Evolutionary conservation across 139 green algal genomes (phyloP).

Genomic region (Chlamydomonas schloesseri): DNA sequence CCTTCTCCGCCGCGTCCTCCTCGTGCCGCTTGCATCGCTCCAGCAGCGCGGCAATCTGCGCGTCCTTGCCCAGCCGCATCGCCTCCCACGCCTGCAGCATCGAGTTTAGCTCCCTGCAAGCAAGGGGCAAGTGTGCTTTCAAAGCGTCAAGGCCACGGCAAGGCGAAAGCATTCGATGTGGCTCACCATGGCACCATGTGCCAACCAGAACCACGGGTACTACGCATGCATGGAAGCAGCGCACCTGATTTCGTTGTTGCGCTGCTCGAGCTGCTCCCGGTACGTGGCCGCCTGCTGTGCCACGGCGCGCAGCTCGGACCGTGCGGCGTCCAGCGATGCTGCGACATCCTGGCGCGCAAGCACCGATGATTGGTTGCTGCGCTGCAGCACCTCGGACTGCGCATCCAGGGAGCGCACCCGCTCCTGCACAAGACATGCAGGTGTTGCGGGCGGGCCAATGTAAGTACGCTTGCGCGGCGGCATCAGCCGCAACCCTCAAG

Average conservation of each 20-base stretch:
- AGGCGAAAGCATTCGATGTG: too few relatives aligned
- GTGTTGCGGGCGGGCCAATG: too few relatives aligned
- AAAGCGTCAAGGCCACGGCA: too few relatives aligned
- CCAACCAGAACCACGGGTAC: too few relatives aligned
- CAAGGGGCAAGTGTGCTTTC: too few relatives aligned
- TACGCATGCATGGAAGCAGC: neutral
- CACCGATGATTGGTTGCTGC: constrained; percentile 9
- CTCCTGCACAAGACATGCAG: constrained; percentile 5
- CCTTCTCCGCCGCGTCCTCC: constrained; percentile 74
- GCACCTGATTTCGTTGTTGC: constrained; percentile 54
- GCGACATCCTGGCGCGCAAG: constrained; percentile 15
- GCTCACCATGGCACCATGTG: too few relatives aligned
- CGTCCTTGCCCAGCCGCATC: constrained; percentile 80
- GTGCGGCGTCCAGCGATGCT: neutral
- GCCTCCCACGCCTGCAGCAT: constrained; percentile 83
- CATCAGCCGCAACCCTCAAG: too few relatives aligned
- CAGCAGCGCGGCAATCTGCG: constrained; percentile 75
- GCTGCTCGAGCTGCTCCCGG: constrained; percentile 53
- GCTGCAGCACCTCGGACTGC: constrained; percentile 29
- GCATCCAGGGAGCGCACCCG: constrained; percentile 16
- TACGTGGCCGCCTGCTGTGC: constrained; percentile 37
- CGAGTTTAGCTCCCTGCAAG: constrained; percentile 72
- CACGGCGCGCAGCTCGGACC: constrained; percentile 28
- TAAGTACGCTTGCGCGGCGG: too few relatives aligned
- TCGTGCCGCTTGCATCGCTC: constrained; percentile 78